phyloP scores from a whole-genome alignment of 2,329 filamentous ascomycete genomes.

The Botrytis medusae region DNA sequence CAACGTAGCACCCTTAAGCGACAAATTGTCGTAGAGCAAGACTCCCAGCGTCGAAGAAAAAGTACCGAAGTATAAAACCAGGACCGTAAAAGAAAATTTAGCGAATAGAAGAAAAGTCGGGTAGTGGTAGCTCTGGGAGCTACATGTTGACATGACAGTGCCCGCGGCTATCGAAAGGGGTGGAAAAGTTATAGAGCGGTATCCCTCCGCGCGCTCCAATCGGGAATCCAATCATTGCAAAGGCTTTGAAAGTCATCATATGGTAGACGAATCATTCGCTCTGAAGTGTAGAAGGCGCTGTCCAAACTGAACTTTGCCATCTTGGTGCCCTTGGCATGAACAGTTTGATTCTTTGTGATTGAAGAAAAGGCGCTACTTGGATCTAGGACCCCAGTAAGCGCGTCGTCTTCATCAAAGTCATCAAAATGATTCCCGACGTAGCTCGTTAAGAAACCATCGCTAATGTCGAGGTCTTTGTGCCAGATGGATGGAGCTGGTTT shows the following conservation, averaged over 20 bases:
- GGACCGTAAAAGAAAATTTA: not conserved
- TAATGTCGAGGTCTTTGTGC: not conserved
- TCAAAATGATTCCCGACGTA: not conserved
- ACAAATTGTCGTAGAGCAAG: not conserved
- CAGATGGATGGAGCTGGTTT: not conserved
- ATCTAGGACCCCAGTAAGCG: too few species aligned
- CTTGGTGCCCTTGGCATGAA: not conserved
- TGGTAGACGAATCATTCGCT: not conserved
- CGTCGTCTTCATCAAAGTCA: not conserved
- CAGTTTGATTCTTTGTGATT: not conserved
- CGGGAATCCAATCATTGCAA: not conserved
- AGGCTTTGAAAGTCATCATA: not conserved
- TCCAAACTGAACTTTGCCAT: not conserved
- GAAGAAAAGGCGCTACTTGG: too few species aligned
- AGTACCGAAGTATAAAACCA: not conserved
- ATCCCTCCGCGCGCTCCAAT: slow-evolving; percentile 8
- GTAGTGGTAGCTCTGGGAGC: not conserved
- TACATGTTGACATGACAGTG: not conserved
- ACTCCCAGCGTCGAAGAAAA: not conserved
- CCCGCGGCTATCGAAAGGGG: not conserved
- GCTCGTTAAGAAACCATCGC: not conserved
- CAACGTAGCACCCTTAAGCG: not conserved
- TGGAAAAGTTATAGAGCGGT: not conserved
- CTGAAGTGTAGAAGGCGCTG: not conserved
- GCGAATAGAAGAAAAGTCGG: not conserved